Percentiles rank a stretch among this genome's conserved stretches.
Conservation (phyloP, 2,329 filamentous ascomycete genomes). For the Aspergillus amoenus region DNA sequence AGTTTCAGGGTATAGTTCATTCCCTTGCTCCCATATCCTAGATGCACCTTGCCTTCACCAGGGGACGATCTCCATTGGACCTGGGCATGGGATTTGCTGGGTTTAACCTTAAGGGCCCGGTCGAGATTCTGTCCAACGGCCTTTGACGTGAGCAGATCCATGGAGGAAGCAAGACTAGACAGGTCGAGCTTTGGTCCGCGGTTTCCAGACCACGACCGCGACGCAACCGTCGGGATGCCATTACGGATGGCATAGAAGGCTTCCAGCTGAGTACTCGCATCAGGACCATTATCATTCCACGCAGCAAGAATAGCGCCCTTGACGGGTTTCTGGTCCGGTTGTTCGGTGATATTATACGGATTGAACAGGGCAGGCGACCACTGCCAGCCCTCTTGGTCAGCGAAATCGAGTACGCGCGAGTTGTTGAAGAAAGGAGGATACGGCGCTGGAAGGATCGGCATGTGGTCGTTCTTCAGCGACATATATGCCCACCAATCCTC, state of each 20-base stretch:
- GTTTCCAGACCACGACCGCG: slow-evolving; percentile 56
- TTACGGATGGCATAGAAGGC: slow-evolving; percentile 53
- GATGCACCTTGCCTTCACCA: slow-evolving; percentile 27
- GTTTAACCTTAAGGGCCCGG: not conserved
- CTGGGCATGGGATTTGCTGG: rapidly evolving
- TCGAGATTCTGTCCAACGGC: slow-evolving; percentile 54
- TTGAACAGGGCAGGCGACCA: slow-evolving; percentile 55
- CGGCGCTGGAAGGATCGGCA: slow-evolving; percentile 49
- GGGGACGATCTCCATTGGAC: not conserved
- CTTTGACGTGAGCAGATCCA: slow-evolving; percentile 43
- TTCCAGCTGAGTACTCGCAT: slow-evolving; percentile 53
- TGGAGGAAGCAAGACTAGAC: slow-evolving; percentile 36
- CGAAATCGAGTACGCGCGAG: slow-evolving; percentile 51
- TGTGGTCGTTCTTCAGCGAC: slow-evolving; percentile 56
- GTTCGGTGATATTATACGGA: slow-evolving; percentile 48
- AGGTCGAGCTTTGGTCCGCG: slow-evolving; percentile 43
- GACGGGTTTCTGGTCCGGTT: slow-evolving; percentile 44
- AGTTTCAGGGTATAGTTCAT: slow-evolving; percentile 57
- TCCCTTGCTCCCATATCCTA: slow-evolving; percentile 53
- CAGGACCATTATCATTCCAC: slow-evolving; percentile 58
- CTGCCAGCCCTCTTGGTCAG: slow-evolving; percentile 42
- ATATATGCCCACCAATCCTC: slow-evolving; percentile 58
- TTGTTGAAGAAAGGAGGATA: slow-evolving; percentile 51
- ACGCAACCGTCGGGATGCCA: slow-evolving; percentile 52
- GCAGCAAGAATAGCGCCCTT: slow-evolving; percentile 52